Evolutionary conservation across 306 rosid species (phyloP).

Genomic region (Clitoria ternatea): DNA sequence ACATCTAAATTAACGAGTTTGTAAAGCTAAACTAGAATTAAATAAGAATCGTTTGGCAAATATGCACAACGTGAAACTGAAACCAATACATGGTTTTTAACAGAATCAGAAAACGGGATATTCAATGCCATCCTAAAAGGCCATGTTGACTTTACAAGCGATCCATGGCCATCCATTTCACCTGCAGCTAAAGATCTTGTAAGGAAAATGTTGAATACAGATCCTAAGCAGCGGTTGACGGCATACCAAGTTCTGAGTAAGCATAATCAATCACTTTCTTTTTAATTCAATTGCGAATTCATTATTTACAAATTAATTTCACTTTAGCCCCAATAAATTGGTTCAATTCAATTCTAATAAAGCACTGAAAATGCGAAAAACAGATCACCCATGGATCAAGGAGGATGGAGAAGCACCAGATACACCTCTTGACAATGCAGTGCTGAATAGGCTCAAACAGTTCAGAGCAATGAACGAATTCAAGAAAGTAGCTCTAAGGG

Average conservation of each 20-base stretch:
- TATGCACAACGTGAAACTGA: conserved; percentile 23
- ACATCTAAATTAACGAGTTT: not conserved
- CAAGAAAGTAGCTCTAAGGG: conserved; percentile 95
- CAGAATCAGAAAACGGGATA: conserved; percentile 95
- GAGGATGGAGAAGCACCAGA: conserved; percentile 99
- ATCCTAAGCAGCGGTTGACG: conserved; percentile 79
- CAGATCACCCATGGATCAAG: conserved; percentile 96
- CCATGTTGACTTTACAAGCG: conserved; percentile 77
- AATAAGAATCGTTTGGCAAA: not conserved
- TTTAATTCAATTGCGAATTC: not conserved
- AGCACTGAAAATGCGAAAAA: not conserved
- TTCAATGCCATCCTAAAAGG: conserved; percentile 81
- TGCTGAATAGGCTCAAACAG: conserved; percentile 87
- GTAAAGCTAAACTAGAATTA: not conserved
- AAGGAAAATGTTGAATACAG: conserved; percentile 80
- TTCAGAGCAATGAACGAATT: conserved; percentile 96
- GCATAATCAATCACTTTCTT: not conserved
- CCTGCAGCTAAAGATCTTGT: conserved; percentile 89
- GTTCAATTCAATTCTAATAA: conserved; percentile 12
- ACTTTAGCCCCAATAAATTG: not conserved
- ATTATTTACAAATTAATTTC: not conserved
- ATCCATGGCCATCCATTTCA: conserved; percentile 94
- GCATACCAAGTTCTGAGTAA: conserved; percentile 89
- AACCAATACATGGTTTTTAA: conserved; percentile 20
- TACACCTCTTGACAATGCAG: conserved; percentile 93